Evolutionary conservation across 2,329 filamentous ascomycete genomes (phyloP).

Genomic region (Sarocladium strictum): DNA sequence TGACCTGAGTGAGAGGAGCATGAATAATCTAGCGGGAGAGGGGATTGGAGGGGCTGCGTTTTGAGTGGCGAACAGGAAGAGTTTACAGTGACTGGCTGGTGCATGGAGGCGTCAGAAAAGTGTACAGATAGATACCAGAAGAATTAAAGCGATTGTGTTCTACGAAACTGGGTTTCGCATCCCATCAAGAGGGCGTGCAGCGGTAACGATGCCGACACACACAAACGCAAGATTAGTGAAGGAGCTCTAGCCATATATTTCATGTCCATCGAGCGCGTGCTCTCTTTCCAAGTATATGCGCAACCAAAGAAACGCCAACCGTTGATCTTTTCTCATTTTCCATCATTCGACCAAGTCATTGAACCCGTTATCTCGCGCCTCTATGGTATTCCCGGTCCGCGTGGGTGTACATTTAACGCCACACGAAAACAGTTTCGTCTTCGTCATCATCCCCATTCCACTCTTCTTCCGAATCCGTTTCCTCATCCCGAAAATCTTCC

Average conservation of each 20-base stretch:
- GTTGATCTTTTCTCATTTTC: too few relatives aligned
- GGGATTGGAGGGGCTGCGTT: conserved; percentile 50
- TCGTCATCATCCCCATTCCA: conserved; percentile 53
- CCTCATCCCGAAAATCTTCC: conserved; percentile 62
- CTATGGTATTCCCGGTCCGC: background rate
- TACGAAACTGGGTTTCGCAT: too few relatives aligned
- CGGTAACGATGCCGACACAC: too few relatives aligned
- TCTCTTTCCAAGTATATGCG: background rate
- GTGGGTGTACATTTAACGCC: conserved; percentile 13
- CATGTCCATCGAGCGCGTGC: background rate
- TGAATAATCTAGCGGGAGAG: conserved; percentile 52
- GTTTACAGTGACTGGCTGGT: too few relatives aligned
- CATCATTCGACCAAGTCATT: too few relatives aligned
- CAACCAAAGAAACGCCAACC: too few relatives aligned
- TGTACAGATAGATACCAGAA: background rate
- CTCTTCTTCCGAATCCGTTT: conserved; percentile 49
- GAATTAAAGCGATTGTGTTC: background rate
- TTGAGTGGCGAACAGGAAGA: too few relatives aligned
- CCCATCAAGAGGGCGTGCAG: too few relatives aligned
- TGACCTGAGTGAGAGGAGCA: conserved; percentile 49
- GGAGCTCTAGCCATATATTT: background rate
- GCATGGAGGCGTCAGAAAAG: too few relatives aligned
- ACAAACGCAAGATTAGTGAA: too few relatives aligned
- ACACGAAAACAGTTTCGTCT: conserved; percentile 27
- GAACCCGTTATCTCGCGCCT: too few relatives aligned